phyloP scores from a whole-genome alignment of 495 filamentous ascomycete species.

The Hypoxylon rickii region DNA sequence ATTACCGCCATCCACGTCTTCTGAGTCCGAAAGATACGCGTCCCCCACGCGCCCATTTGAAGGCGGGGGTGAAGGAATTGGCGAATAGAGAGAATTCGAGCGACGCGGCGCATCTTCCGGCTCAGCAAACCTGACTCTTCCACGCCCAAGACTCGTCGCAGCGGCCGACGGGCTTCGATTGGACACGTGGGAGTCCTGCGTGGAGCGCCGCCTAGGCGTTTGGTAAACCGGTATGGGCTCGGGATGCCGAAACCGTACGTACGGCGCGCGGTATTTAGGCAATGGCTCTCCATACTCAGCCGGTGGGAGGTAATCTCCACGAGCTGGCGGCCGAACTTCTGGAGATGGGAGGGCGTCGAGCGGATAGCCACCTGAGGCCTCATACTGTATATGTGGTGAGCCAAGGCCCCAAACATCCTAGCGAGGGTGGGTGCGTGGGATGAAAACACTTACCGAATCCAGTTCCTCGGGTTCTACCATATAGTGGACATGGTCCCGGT shows the following conservation, averaged over 20 bases:
- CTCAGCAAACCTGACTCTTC: conserved; percentile 14
- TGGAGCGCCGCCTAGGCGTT: conserved; percentile 2
- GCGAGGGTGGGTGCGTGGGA: not conserved
- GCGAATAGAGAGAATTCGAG: conserved; percentile 1
- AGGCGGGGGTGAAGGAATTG: not conserved
- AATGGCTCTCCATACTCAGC: conserved; percentile 3
- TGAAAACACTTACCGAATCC: conserved; percentile 4
- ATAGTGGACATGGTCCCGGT: conserved; percentile 6
- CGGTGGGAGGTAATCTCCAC: no score
- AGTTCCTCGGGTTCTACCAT: conserved; percentile 16
- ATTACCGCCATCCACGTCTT: not conserved
- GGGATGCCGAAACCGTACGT: not conserved
- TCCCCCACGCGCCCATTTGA: not conserved
- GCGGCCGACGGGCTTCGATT: not conserved
- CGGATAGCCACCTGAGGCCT: not conserved
- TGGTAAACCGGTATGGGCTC: not conserved
- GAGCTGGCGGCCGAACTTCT: not conserved
- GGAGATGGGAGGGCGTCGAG: not conserved
- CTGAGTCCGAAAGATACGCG: conserved; percentile 11
- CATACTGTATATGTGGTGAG: conserved; percentile 13
- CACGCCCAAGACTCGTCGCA: not conserved
- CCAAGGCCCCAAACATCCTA: not conserved
- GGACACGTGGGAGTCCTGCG: conserved; percentile 9
- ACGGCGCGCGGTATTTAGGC: not conserved
- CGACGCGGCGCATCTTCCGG: not conserved